Base-by-base conservation (phyloP, 345 rosid species). In the Reutealis trisperma region DNA sequence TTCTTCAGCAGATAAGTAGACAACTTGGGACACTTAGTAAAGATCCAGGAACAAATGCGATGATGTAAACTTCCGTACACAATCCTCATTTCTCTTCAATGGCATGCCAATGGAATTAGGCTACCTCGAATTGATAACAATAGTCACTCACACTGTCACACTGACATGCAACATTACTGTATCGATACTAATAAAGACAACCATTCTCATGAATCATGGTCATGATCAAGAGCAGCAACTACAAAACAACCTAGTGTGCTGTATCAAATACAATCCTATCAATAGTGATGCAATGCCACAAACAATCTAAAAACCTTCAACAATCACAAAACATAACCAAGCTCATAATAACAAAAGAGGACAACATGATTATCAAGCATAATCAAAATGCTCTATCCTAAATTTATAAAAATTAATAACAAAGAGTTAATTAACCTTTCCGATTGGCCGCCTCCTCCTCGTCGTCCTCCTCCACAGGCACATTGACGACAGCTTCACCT, bases 401-500 rank as follows among this genome's bases (percentile, higher is more conserved):
- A 30, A 67, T 21, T 42, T 54, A 70, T 10, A 19, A 2, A 21
- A 54, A 74, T 0, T 21, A 72, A 15, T 1, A 58, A 41, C 12
- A 18, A 7, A 34, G 42, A 8, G 3, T 14, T 54, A 64, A 25
- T 6, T 30, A 41, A 78, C 81, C 76, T 78, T 72, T 54, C 6
- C 51, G 37, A 4, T 21, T 42, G 9, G 30, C 63, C 24, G 41
- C 41, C 41, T 80, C 70, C 21, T 73, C 79, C 22, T 47, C 77
- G 9, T 47, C 77, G 10, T 82, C 84, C 49, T 82, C 79, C 18
- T 76, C 77, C 3, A 37, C 49, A 22, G 72, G 74, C 6, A 78
- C 82, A 65, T 70, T 82, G 25, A 82, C 69, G 9, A 55, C 84
- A n/a, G 74, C 76, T 54, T 78, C 79, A n/a, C n/a, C 70, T 0